Conservation (phyloP, 2,329 filamentous ascomycete genomes). For the Malbranchea zuffiana region DNA sequence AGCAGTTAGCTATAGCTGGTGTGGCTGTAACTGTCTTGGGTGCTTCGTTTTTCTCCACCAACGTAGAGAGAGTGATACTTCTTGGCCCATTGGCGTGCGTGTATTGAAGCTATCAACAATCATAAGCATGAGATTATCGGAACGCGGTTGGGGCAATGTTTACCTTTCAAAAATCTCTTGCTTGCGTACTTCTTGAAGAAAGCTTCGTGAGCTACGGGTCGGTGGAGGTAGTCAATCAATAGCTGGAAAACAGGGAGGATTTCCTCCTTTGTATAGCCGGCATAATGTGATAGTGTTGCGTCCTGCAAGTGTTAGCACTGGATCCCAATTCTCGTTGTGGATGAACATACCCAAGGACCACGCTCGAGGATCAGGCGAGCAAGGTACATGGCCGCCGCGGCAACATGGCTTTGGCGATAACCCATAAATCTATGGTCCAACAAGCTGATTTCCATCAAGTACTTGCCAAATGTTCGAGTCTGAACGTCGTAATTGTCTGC, state of each 20-base stretch:
- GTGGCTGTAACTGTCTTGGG: no score
- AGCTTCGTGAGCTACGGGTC: conserved; percentile 83
- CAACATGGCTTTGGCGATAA: conserved; percentile 79
- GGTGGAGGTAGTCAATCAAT: conserved; percentile 92
- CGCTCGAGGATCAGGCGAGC: conserved; percentile 81
- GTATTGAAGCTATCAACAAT: conserved; percentile 60
- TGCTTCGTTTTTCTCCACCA: conserved; percentile 13
- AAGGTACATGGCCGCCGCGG: conserved; percentile 90
- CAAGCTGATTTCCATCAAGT: conserved; percentile 92
- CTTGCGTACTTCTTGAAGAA: conserved; percentile 99
- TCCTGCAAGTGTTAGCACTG: conserved; percentile 44
- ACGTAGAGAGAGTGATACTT: conserved; percentile 46
- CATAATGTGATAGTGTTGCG: conserved; percentile 74
- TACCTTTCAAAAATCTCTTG: conserved; percentile 99
- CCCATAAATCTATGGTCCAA: conserved; percentile 89
- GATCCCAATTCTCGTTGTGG: no score
- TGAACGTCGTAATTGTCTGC: conserved; percentile 99
- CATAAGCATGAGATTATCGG: conserved; percentile 12
- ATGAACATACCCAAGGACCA: conserved; percentile 67
- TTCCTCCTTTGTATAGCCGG: conserved; percentile 86
- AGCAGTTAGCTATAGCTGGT: no score
- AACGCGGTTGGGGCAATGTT: conserved; percentile 23
- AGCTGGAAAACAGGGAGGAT: conserved; percentile 84
- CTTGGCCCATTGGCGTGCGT: conserved; percentile 89
- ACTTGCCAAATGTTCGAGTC: conserved; percentile 93